Evolutionary conservation across 169 alveolate species (phyloP), one percentile per base, ranked within the genome.

Genomic region (Eimeria maxima): DNA sequence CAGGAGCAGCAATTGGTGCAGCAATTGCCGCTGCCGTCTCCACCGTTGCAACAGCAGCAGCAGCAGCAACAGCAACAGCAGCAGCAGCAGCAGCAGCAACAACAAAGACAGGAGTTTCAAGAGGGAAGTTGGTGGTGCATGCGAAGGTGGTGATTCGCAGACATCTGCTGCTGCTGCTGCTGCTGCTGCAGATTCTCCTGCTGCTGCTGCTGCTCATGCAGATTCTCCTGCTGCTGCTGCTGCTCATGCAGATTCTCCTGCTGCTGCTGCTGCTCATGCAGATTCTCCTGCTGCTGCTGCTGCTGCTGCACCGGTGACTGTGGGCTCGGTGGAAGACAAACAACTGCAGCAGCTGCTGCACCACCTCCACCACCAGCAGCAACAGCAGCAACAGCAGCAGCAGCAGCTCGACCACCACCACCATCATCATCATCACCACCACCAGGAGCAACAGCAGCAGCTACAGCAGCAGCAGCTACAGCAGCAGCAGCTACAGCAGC

Each of bases 31-130:
- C 27, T 67, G 38, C 44, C 27, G 16, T 22, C 44, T 7, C 27
- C 27, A 27, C 38, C 38, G 27, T 20, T 67, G 50, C 53, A 73
- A 42, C 83, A 73, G 16, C 47, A 27, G 83, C 50, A 33, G 83
- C 83, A 73, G 83, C 83, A 73, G 83, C 83, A 73, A 47, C 83
- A 73, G 50, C 27, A n/a, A 47, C n/a, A n/a, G n/a, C n/a, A n/a
- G n/a, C n/a, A n/a, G n/a, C n/a, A n/a, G n/a, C n/a, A n/a, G n/a
- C n/a, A n/a, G n/a, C n/a, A n/a, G n/a, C n/a, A n/a, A n/a, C n/a
- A n/a, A n/a, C n/a, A n/a, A n/a, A n/a, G n/a, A n/a, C n/a, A n/a
- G n/a, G n/a, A n/a, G n/a, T n/a, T n/a, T n/a, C 24, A 18, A 4
- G 16, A 47, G 18, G 29, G 83, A n/a, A 73, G 18, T 47, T n/a